Percentiles rank a stretch among this genome's conserved stretches.
These are phyloP conservation scores for Stropharia rugosoannulata DNA, from an alignment of 768 basidiomycete species.

Conservation along the genomic window DNA sequence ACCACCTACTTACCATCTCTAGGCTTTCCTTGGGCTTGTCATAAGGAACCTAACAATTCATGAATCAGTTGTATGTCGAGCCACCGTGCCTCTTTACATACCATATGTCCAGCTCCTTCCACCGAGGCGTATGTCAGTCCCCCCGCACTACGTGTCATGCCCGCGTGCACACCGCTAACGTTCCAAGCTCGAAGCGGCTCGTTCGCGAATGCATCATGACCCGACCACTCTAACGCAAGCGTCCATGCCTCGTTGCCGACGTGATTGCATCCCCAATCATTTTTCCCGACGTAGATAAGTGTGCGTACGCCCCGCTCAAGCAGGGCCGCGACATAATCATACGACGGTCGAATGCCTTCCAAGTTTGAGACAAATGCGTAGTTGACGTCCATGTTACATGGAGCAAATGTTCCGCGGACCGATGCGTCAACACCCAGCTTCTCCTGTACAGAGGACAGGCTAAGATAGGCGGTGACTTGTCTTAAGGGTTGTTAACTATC, in stretches of 20 bases:
- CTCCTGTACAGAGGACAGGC: constrained; percentile 49
- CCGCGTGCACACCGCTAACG: constrained; percentile 32
- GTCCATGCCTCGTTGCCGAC: constrained; percentile 74
- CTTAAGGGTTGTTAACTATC: constrained; percentile 16
- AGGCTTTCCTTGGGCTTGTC: constrained; percentile 11
- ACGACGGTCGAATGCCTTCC: constrained; percentile 44
- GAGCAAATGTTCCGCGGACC: constrained; percentile 30
- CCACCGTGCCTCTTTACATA: constrained; percentile 20
- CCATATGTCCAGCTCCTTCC: constrained; percentile 68
- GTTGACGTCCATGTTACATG: constrained; percentile 38
- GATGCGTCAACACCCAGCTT: constrained; percentile 62
- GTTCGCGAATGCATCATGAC: constrained; percentile 40
- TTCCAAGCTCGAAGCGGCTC: constrained; percentile 54
- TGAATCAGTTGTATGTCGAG: neutral
- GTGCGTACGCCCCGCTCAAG: constrained; percentile 67
- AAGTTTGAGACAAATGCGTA: constrained; percentile 42
- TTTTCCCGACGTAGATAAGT: constrained; percentile 67
- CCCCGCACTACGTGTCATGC: constrained; percentile 5
- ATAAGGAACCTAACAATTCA: constrained; percentile 3
- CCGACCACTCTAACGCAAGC: constrained; percentile 67
- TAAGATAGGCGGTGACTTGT: constrained; percentile 59
- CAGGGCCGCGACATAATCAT: constrained; percentile 43
- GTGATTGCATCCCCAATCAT: constrained; percentile 78
- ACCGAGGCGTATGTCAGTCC: constrained; percentile 65
- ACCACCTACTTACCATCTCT: constrained; percentile 14